Evolutionary conservation across 306 rosid genomes (phyloP).

Genomic region (Begonia peltatifolia): DNA sequence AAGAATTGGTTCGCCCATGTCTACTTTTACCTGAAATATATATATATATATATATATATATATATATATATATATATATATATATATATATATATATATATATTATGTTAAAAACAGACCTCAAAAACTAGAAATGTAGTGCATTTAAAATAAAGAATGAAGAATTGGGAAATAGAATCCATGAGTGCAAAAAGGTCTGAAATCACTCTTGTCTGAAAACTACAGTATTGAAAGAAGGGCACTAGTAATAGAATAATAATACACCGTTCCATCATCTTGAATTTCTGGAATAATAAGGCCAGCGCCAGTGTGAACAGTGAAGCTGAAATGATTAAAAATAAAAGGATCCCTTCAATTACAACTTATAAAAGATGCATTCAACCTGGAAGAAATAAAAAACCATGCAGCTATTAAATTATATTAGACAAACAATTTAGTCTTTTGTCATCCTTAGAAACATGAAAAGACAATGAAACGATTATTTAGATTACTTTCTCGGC

Average conservation of each 20-base stretch:
- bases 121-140: background rate
- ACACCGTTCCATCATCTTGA: conserved; percentile 63
- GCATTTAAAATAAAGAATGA: background rate
- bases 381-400: too few species aligned
- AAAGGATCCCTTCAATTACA: too few species aligned
- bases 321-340: conserved; percentile 26
- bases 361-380: too few species aligned
- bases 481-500: too few species aligned
- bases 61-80: too few species aligned
- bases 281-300: conserved; percentile 84
- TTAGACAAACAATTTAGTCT: too few species aligned
- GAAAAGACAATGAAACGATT: too few species aligned
- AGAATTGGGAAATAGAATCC: background rate
- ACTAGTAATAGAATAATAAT: background rate
- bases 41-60: too few species aligned
- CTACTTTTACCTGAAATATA: conserved; percentile 68
- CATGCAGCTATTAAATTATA: too few species aligned
- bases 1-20: conserved; percentile 92
- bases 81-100: too few species aligned
- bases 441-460: too few species aligned
- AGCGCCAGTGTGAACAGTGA: conserved; percentile 81
- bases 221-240: background rate
- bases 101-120: conserved; percentile 1
- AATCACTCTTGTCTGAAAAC: conserved; percentile 3
- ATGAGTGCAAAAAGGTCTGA: conserved; percentile 3